Base-by-base conservation (phyloP, 768 basidiomycete genomes). In the Hericium rajendrae region DNA sequence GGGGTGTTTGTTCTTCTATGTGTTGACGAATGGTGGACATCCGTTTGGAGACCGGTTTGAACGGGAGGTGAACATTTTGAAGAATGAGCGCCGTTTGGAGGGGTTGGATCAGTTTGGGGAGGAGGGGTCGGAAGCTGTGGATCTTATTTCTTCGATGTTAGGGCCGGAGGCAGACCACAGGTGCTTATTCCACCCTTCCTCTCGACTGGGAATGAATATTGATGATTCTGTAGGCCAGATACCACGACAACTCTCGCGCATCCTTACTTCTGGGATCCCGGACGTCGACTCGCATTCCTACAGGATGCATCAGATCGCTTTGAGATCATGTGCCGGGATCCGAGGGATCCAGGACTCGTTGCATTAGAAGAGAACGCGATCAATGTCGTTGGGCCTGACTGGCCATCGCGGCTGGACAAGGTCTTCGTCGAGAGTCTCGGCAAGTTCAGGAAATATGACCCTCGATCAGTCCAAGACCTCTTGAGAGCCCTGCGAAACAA, bases 291-390 rank as follows among this genome's bases (percentile, higher is more conserved):
- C 4, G 84, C 81, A 53, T 99, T 99, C 78, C 76, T 99, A n/a
- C 94, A 95, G 70, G 97, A 98, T 61, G 91, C 94, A 0, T 97
- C 94, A 0, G 95, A 98, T 71, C 83, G 94, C 4, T 99, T 98
- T 69, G 97, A 98, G 71, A 94, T 94, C 68, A 95, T 98, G 92
- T 89, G 86, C 63, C 83, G 92, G 32, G 94, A 95, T 51, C 94
- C 94, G 0, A 85, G 83, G 57, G 91, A 95, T 57, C 77, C 82
- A 0, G 78, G 83, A 56, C 77, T 99, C 22, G 64, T 90, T 12
- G 72, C 78, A 11, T 79, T 99, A 16, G 97, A 99, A 72, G 78
- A 72, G 0, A 78, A 77, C 49, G 88, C 91, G 0, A 62, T 66
- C 37, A 70, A 72, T 9, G 85, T 98, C 51, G 87, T 99, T 2